Evolutionary conservation across 2,329 filamentous ascomycete genomes (phyloP), one percentile per base, ranked within the genome.

Genomic region (Aspergillus vadensis): DNA sequence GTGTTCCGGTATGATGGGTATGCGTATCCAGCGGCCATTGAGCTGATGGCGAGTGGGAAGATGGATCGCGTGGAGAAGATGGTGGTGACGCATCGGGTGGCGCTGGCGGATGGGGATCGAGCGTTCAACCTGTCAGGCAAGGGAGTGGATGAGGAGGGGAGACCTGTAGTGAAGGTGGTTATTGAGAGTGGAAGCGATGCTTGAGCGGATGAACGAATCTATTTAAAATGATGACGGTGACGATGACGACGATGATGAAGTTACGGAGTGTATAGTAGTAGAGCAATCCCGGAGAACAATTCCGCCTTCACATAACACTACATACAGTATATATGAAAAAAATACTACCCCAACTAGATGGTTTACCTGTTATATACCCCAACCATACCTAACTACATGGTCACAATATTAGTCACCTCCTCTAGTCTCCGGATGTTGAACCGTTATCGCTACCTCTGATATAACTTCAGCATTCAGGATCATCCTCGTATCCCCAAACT

Each of bases 11-110:
- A 85, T 61, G 82, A 83, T 67, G 74, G 72, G 2, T 77, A 80
- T 65, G 82, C 81, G 0, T 85, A 85, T 64, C 81, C 82, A 0
- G 79, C 77, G n/a, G 83, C 83, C 2, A 83, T 85, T 69, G 79
- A 78, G 63, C 70, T 85, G 63, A 72, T 85, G 64, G 81, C 78
- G 2, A 81, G 80, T 53, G 82, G 82, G 5, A 78, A 79, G 57
- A 69, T 85, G 43, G 77, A 77, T 17, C 77, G 72, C 19, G 80
- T 85, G 0, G 77, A 78, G 44, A 79, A 83, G 64, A 77, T 78
- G 63, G 80, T 85, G 67, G 78, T 85, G 25, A 85, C 83, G n/a
- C 83, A 85, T 71, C 75, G 78, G 10, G 75, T 84, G 62, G 71
- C 74, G 39, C 70, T 85, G 12, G 77, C 75, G 17, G 78, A 82